Conservation (phyloP, 305 asterid species). For the Vinca major region DNA sequence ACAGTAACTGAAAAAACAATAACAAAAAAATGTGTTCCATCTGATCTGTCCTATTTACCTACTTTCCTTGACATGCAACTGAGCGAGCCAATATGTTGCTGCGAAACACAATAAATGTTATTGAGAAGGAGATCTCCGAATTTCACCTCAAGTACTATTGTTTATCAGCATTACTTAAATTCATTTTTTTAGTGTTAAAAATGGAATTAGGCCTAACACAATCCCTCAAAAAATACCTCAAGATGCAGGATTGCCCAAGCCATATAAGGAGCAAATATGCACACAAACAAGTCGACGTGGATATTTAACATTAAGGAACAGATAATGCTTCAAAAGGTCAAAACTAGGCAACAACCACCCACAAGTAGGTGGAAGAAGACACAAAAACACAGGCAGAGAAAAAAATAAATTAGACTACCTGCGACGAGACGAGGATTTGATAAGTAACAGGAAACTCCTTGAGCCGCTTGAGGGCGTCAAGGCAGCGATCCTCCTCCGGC, state of each 20-base stretch:
- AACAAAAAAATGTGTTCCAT: neutral
- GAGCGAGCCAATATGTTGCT: neutral
- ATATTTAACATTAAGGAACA: too few relatives aligned
- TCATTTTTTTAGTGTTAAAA: too few relatives aligned
- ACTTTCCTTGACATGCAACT: neutral
- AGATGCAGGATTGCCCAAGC: too few relatives aligned
- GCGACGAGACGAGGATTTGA: constrained; percentile 78
- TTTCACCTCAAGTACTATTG: too few relatives aligned
- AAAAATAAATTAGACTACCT: constrained; percentile 34
- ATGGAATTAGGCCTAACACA: too few relatives aligned
- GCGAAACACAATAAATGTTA: neutral
- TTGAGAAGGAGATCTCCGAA: neutral
- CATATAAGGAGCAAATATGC: too few relatives aligned
- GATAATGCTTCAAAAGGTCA: too few relatives aligned
- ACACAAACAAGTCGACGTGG: too few relatives aligned
- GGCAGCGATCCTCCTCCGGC: constrained; percentile 65
- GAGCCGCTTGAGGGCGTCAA: constrained; percentile 58
- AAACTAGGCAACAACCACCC: neutral
- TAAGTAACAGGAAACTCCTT: constrained; percentile 76
- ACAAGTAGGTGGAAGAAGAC: neutral
- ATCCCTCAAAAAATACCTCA: too few relatives aligned
- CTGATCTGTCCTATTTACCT: neutral
- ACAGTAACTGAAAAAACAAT: neutral
- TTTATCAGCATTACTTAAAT: too few relatives aligned
- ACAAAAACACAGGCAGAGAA: neutral